phyloP scores from a whole-genome alignment of 2,329 filamentous ascomycete species.

The Verticillium longisporum region DNA sequence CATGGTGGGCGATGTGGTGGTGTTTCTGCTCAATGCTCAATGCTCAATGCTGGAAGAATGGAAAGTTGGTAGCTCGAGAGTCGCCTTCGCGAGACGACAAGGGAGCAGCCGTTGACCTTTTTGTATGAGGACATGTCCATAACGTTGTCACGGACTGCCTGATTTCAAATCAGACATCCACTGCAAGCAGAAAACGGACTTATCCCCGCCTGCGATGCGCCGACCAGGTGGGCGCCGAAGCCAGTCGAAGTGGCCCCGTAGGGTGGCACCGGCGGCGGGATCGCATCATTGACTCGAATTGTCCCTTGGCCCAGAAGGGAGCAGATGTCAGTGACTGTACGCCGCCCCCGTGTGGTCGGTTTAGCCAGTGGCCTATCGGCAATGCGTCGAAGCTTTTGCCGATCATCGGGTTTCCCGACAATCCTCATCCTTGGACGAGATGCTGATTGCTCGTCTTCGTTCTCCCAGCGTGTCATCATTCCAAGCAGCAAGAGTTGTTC shows the following conservation, averaged over 20 bases:
- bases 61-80: background rate
- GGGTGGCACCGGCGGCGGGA: background rate
- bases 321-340: background rate
- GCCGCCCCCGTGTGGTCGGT: background rate
- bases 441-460: too few species aligned
- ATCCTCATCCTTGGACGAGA: background rate
- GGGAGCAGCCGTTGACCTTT: background rate
- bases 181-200: background rate
- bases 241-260: background rate
- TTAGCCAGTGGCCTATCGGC: background rate
- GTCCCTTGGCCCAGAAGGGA: background rate
- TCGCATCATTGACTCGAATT: background rate
- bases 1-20: conserved; percentile 3
- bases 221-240: background rate
- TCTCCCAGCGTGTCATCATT: too few species aligned
- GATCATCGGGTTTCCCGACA: background rate
- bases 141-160: background rate
- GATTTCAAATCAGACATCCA: background rate
- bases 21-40: background rate
- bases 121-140: background rate
- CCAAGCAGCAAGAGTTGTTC: too few species aligned
- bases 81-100: too few species aligned
- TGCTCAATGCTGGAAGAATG: background rate
- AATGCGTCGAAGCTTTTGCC: background rate
- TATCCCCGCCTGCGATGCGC: background rate